Evolutionary conservation across 495 filamentous ascomycete genomes (phyloP).

Genomic region (Talaromyces thailandensis): DNA sequence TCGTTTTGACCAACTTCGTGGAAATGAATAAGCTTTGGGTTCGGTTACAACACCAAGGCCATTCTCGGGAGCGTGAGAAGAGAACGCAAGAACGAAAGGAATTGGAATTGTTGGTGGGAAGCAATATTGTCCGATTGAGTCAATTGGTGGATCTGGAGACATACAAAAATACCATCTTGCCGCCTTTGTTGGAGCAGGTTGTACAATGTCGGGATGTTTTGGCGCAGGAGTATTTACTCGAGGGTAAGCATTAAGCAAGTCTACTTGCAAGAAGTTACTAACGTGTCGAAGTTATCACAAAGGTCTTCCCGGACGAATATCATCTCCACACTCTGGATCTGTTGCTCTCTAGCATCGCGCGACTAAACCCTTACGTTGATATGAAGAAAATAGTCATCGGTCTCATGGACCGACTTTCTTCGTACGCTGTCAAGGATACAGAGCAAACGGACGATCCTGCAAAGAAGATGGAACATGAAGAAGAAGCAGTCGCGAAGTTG

Average conservation of each 20-base stretch:
- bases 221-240: slow-evolving; percentile 93
- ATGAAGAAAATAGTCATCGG: slow-evolving; percentile 97
- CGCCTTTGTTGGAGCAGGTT: slow-evolving; percentile 87
- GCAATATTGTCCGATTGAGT: slow-evolving; percentile 89
- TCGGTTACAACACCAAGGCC: slow-evolving; percentile 91
- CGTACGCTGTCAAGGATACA: slow-evolving; percentile 82
- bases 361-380: slow-evolving; percentile 91
- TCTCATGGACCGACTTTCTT: slow-evolving; percentile 89
- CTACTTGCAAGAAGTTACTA: not conserved
- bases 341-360: slow-evolving; percentile 80
- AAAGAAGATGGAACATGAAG: slow-evolving; percentile 65
- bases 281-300: slow-evolving; percentile 68
- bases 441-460: slow-evolving; percentile 69
- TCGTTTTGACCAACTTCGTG: slow-evolving; percentile 95
- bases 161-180: slow-evolving; percentile 86
- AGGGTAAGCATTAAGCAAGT: slow-evolving; percentile 42
- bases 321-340: slow-evolving; percentile 94
- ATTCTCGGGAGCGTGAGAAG: slow-evolving; percentile 87
- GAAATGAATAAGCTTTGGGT: slow-evolving; percentile 99
- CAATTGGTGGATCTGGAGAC: slow-evolving; percentile 90
- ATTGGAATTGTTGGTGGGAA: slow-evolving; percentile 88
- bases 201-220: slow-evolving; percentile 96
- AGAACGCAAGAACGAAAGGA: slow-evolving; percentile 91
- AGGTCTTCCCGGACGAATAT: slow-evolving; percentile 98
- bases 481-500: slow-evolving; percentile 68